Evolutionary conservation across 1,284 basidiomycete species (phyloP).

Genomic region (Hemileia vastatrix): DNA sequence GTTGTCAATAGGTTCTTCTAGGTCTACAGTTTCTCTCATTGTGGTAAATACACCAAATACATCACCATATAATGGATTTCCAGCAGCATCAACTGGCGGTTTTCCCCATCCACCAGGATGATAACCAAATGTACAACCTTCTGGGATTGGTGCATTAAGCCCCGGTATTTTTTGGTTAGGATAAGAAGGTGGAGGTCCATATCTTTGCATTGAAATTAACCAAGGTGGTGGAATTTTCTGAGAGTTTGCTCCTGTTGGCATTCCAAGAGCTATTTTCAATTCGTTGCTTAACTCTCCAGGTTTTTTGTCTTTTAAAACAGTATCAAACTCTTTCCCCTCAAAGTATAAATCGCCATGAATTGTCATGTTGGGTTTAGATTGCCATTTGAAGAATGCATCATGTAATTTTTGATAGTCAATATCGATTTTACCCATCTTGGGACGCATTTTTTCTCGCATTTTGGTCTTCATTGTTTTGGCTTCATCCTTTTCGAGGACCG

Average conservation of each 20-base stretch:
- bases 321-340: conserved; percentile 42
- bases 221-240: conserved; percentile 42
- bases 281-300: conserved; percentile 36
- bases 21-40: conserved; percentile 58
- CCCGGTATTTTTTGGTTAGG: conserved; percentile 37
- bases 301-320: conserved; percentile 29
- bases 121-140: conserved; percentile 35
- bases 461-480: conserved; percentile 40
- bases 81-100: conserved; percentile 40
- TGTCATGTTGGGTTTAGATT: conserved; percentile 30
- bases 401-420: conserved; percentile 44
- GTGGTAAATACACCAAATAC: conserved; percentile 53
- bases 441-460: conserved; percentile 39
- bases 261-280: conserved; percentile 38
- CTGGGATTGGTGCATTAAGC: conserved; percentile 40
- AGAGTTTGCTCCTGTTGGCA: no score
- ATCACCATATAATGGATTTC: conserved; percentile 38
- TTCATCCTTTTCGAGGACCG: no score
- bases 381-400: conserved; percentile 44
- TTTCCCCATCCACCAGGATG: conserved; percentile 40
- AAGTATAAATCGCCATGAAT: conserved; percentile 39
- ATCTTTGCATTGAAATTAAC: conserved; percentile 43
- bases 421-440: conserved; percentile 44
- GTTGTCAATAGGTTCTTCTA: conserved; percentile 47
- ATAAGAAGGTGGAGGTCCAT: conserved; percentile 41